phyloP scores from a whole-genome alignment of 179 eudicot species.

The Drosera spatulata region DNA sequence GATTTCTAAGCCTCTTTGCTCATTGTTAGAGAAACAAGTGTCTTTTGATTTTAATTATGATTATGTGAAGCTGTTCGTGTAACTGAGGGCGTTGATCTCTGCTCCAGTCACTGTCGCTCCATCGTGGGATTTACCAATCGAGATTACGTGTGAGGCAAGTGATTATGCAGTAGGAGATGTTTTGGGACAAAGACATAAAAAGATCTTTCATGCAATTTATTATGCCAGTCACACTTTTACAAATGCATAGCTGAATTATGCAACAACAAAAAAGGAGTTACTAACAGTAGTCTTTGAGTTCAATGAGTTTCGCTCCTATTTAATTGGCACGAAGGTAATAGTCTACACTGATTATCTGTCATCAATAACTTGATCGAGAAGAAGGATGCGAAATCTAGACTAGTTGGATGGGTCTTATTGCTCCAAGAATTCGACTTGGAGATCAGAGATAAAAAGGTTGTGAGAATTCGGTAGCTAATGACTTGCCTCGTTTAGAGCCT shows the following conservation, averaged over 20 bases:
- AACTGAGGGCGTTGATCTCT: too few relatives aligned
- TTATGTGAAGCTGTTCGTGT: neutral
- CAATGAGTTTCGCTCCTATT: conserved; percentile 1
- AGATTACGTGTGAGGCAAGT: too few relatives aligned
- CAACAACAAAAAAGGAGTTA: conserved; percentile 1
- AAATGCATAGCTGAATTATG: neutral
- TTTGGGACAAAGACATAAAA: too few relatives aligned
- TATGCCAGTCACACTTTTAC: neutral
- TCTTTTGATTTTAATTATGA: neutral
- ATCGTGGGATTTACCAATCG: neutral
- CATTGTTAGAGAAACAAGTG: neutral
- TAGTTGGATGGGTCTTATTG: neutral
- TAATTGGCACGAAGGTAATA: neutral
- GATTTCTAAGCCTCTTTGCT: neutral
- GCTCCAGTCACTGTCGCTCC: too few relatives aligned
- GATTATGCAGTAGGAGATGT: too few relatives aligned
- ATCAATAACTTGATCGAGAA: neutral
- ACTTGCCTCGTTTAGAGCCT: neutral
- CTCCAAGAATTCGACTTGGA: conserved; percentile 2
- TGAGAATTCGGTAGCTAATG: neutral
- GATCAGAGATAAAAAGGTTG: neutral
- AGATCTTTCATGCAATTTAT: neutral
- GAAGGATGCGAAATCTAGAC: neutral
- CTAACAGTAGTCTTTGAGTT: conserved; percentile 3
- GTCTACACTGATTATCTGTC: neutral